Percentiles rank a stretch among this genome's conserved stretches.
Evolutionary conservation across 2,329 filamentous ascomycete genomes (phyloP).

Genomic region (Botrytis elliptica): DNA sequence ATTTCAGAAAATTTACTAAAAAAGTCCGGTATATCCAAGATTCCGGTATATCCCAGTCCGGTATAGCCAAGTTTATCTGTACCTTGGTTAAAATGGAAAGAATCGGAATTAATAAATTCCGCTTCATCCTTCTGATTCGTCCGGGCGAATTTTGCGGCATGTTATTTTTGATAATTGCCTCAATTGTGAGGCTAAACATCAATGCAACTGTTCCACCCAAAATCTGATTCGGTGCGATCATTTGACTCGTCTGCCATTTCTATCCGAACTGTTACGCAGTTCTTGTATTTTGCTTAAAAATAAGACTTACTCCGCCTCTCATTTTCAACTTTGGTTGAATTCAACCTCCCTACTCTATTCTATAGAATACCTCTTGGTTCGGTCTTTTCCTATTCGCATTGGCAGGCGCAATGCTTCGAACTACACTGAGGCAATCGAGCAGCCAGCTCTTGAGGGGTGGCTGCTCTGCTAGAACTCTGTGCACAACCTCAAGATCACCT

Average conservation of each 20-base stretch:
- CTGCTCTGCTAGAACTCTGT: slow-evolving; percentile 42
- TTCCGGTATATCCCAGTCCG: no score
- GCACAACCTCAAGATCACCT: slow-evolving; percentile 43
- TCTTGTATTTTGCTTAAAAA: slow-evolving; percentile 13
- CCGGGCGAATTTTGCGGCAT: not conserved
- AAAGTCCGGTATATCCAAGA: no score
- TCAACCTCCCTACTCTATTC: not conserved
- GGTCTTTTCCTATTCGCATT: slow-evolving; percentile 37
- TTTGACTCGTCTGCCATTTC: slow-evolving; percentile 21
- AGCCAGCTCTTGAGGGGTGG: slow-evolving; percentile 60
- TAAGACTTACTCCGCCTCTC: slow-evolving; percentile 52
- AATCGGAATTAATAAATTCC: slow-evolving; percentile 19
- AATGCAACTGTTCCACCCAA: slow-evolving; percentile 2
- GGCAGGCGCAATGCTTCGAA: slow-evolving; percentile 67
- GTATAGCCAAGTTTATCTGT: no score
- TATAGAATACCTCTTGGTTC: not conserved
- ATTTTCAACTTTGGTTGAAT: slow-evolving; percentile 30
- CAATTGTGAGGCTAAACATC: not conserved
- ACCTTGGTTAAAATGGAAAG: slow-evolving; percentile 1
- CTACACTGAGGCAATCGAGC: slow-evolving; percentile 63
- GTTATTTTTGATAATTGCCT: not conserved
- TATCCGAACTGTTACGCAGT: slow-evolving; percentile 17
- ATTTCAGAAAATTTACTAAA: no score
- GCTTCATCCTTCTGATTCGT: not conserved
- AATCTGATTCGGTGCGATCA: slow-evolving; percentile 22